Evolutionary conservation across 2,329 filamentous ascomycete genomes (phyloP), one percentile per base, ranked within the genome.

Genomic region (Apiospora malaysiana): DNA sequence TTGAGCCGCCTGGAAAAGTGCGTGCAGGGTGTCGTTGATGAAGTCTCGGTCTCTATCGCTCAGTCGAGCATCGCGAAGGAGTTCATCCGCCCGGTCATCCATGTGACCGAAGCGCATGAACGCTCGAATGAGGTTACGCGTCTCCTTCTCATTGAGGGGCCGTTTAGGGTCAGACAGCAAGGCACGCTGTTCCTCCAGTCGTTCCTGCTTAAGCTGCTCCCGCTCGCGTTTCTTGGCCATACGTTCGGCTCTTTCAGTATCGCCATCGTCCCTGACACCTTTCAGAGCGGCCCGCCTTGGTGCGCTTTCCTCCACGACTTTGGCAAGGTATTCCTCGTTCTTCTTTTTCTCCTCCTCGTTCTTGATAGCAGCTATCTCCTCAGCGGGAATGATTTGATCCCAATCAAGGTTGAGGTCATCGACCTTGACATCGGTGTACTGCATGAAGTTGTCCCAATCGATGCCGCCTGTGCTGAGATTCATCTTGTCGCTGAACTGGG

Each of bases 331-430:
- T 66, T 92, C 90, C 18, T 95, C 94, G 70, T 97, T 90, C 70
- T 93, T 90, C 78, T 93, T 92, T 80, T 92, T 91, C 75, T 97
- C 93, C 77, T 98, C 95, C 68, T 97, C 94, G 0, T 91, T 91
- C 80, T 97, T 97, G 82, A 98, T 93, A 72, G 91, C 91, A 21
- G 95, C 95, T 23, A 99, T 88, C 77, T 97, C 91, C 9, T 97
- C 94, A 72, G 95, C 94, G 0, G 96, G 97, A 76, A 99, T 98
- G 77, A 99, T 99, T 75, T 98, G 93, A 77, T 99, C 96, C 96
- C 96, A 99, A 75, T 97, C 94, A 37, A 98, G 90, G 74, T 85
- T 84, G 67, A 90, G 84, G 68, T 90, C 88, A 71, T 98, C 93
- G 32, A 98, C 93, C 83, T 98, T 98, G 81, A 98, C 95, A 81